Evolutionary conservation across 345 rosid genomes (phyloP), one percentile per base, ranked within the genome.

Genomic region (Pseudoturritis turrita): DNA sequence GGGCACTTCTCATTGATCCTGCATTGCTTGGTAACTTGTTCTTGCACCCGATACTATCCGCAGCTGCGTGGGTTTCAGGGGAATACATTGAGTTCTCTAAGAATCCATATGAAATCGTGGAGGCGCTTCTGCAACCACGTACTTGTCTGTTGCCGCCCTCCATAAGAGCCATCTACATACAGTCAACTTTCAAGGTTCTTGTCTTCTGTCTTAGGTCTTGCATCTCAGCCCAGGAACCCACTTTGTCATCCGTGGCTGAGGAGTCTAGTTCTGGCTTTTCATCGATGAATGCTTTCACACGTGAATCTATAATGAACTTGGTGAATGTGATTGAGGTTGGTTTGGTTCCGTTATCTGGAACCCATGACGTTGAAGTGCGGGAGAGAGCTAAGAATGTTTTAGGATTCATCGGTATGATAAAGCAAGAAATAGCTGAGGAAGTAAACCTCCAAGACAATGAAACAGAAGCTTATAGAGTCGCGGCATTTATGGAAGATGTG

Each of bases 1-100:
- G 94, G 62, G 85, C 83, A 23, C 80, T 95, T 77, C 79, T 95
- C 29, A 92, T 92, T 70, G 99, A 95, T 84, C 99, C 99, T 67
- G 98, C 99, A 35, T 85, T 95, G 75, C 97, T 95, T 68, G 97
- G 97, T 28, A 88, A 90, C 73, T 83, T 81, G 41, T 89, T 77
- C 81, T 74, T 92, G 88, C 88, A 87, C 68, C 82, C 86, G 15
- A 80, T 92, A 69, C 72, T 92, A 76, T 89, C 89, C 13, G 97
- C 98, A 69, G 92, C 98, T 75, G 94, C 99, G 41, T 95, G 99
- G 98, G 81, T 83, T 6, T 88, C 89, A 9, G 99, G 98, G 46
- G 98, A 92, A 56, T 95, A 87, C 72, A 85, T 90, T 62, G 86
- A 88, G 74, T 88, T 83, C 68, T 86, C 83, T 18, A 87, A 80